Conservation (phyloP, 768 basidiomycete genomes). For the Tylopilus plumbeoviolaceoides region DNA sequence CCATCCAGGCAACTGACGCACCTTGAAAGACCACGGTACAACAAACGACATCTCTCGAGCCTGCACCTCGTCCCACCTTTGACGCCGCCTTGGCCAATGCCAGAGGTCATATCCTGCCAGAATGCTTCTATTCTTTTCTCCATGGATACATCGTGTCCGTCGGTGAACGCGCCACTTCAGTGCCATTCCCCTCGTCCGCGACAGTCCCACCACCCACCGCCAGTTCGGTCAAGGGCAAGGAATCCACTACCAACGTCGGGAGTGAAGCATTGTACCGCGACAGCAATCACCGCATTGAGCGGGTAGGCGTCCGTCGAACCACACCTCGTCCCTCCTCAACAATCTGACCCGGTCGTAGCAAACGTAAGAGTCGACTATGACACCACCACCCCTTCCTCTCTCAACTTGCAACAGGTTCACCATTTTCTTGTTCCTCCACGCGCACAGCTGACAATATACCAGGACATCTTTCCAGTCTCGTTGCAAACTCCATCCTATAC, state of each 20-base stretch:
- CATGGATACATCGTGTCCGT: constrained; percentile 84
- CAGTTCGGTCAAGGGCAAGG: constrained; percentile 18
- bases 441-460: constrained; percentile 4
- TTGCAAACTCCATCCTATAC: constrained; percentile 56
- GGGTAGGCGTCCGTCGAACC: constrained; percentile 77
- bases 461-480: constrained; percentile 80
- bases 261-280: constrained; percentile 59
- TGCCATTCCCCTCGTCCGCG: constrained; percentile 38
- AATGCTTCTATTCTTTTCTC: constrained; percentile 92
- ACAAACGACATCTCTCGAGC: constrained; percentile 85
- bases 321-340: constrained; percentile 49
- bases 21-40: constrained; percentile 69
- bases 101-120: constrained; percentile 80
- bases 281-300: constrained; percentile 80
- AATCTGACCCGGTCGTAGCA: constrained; percentile 42
- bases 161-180: constrained; percentile 57
- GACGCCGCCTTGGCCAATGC: constrained; percentile 71
- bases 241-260: constrained; percentile 6
- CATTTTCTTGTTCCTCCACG: neutral
- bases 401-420: constrained; percentile 58
- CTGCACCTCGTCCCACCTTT: constrained; percentile 74
- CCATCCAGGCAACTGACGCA: constrained; percentile 20
- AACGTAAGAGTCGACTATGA: constrained; percentile 56
- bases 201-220: constrained; percentile 30
- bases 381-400: constrained; percentile 32